A percentile compares a stretch with the other conserved stretches of the same genome.
Evolutionary conservation across 2,329 filamentous ascomycete genomes (phyloP).

Genomic region (Penicillium occitanis): DNA sequence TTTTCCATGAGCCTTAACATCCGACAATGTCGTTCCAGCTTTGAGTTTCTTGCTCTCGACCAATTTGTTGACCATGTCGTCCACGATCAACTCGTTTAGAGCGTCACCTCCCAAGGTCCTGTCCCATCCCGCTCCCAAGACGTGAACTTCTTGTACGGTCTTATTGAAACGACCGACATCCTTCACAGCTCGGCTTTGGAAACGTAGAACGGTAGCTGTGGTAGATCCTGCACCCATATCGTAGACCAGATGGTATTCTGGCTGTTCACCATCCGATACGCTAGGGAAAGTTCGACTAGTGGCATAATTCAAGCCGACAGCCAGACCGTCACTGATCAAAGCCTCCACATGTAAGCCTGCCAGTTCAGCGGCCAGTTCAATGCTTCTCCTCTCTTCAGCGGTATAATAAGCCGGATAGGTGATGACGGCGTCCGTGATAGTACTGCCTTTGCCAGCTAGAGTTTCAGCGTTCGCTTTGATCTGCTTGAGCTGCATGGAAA

Average conservation of each 20-base stretch:
- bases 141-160: slow-evolving; percentile 91
- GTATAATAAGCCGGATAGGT: slow-evolving; percentile 91
- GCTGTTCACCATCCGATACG: slow-evolving; percentile 75
- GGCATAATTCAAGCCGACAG: slow-evolving; percentile 93
- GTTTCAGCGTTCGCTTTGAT: slow-evolving; percentile 84
- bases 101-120: slow-evolving; percentile 83
- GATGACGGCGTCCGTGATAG: slow-evolving; percentile 78
- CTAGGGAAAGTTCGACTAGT: slow-evolving; percentile 86
- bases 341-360: slow-evolving; percentile 84
- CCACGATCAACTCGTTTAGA: slow-evolving; percentile 81
- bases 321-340: slow-evolving; percentile 83
- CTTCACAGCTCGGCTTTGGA: slow-evolving; percentile 86
- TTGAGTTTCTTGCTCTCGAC: slow-evolving; percentile 62
- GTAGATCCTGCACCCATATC: slow-evolving; percentile 98
- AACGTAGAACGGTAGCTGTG: slow-evolving; percentile 83
- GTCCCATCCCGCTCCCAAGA: slow-evolving; percentile 85
- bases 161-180: slow-evolving; percentile 93
- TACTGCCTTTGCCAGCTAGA: slow-evolving; percentile 71
- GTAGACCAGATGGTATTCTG: slow-evolving; percentile 90
- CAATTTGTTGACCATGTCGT: slow-evolving; percentile 84
- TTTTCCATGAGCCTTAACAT: slow-evolving; percentile 70
- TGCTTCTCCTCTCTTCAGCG: slow-evolving; percentile 80
- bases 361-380: slow-evolving; percentile 79
- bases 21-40: slow-evolving; percentile 38
- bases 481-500: slow-evolving; percentile 95